Evolutionary conservation across 2,329 filamentous ascomycete genomes (phyloP), one percentile per base, ranked within the genome.

Genomic region (Aspergillus cejpii): DNA sequence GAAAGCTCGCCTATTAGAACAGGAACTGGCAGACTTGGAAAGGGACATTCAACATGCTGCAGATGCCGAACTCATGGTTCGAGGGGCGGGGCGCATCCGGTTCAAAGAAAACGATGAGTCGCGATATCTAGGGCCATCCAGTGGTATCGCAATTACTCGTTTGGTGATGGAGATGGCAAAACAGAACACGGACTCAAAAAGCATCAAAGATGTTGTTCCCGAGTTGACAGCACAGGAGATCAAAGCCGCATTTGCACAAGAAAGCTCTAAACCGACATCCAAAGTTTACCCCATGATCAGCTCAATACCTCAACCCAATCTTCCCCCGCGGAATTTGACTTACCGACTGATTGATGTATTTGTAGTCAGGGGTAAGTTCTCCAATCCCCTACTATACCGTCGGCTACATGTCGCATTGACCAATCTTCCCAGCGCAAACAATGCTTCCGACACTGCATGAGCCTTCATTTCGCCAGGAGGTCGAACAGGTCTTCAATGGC

Each of bases 111-210:
- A 83, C 44, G 88, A 94, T 63, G 91, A 96, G 67, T 83, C 87
- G 12, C 86, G 91, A 51, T 97, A 92, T 63, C 74, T 98, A 2
- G 92, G 92, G 0, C 87, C 92, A 2, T 95, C 90, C 39, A 97
- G 91, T 64, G 92, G 91, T 48, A 95, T 96, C 58, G 87, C 89
- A 61, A 94, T 97, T 73, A 94, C 90, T 10, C 82, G 91, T 23
- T 76, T 97, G 55, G 83, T 98, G 8, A 96, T 98, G 85, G 90
- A 96, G 64, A 82, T 95, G 67, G 91, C 91, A 42, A 97, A 95
- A 70, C 84, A 89, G 51, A 94, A 91, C 60, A 94, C 89, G 20
- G 85, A 92, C 59, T 85, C 88, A 4, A 87, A 89, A 65, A 88
- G 84, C 53, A 96, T 97, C 63, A 89, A 88, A 46, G 89, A 96